Base-by-base conservation (phyloP, 2,329 filamentous ascomycete species). In the Elsinoe australis region DNA sequence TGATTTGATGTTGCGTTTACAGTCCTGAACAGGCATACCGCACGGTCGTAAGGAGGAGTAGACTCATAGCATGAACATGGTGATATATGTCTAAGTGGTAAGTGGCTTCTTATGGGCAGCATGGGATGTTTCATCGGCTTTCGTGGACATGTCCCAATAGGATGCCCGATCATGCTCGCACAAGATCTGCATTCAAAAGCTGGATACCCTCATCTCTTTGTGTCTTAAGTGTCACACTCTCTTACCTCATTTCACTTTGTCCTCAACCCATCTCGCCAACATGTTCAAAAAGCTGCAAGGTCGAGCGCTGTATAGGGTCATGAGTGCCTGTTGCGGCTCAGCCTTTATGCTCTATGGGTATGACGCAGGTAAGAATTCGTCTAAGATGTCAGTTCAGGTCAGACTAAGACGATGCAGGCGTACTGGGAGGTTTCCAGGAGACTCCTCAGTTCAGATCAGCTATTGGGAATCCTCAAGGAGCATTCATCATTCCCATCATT, bases 311-410 rank as follows among this genome's bases (percentile, higher is more conserved):
- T 61, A 61, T 52, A 53, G 52, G 34, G 52, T 58, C 10, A 60
- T 60, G 59, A 58, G 55, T 46, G 52, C 55, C 10, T 55, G 55
- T 36, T 61, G 59, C 48, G 55, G 56, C 28, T 49, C 58, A 35
- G 58, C 58, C 17, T 62, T 59, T 51, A 52, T 58, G 51, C 53
- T 60, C n/a, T 57, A 59, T 35, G 59, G 59, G n/a, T n/a, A n/a
- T n/a, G n/a, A n/a, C n/a, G n/a, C n/a, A 39, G 59, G 57, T 26
- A 54, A 33, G 36, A 33, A 4, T 22, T n/a, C 15, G 2, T n/a
- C 31, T 28, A 7, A 22, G 4, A 28, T 29, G 26, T 24, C 45
- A 26, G 17, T 9, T n/a, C 33, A 38, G 15, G 53, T 35, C 45
- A 51, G 3, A n/a, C 18, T 8, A 8, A 41, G 36, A 41, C 7